Percentiles rank a stretch among this genome's conserved stretches.
These are phyloP conservation scores for Laguncularia racemosa DNA, from an alignment of 345 rosid genomes.

Conservation along the genomic window DNA sequence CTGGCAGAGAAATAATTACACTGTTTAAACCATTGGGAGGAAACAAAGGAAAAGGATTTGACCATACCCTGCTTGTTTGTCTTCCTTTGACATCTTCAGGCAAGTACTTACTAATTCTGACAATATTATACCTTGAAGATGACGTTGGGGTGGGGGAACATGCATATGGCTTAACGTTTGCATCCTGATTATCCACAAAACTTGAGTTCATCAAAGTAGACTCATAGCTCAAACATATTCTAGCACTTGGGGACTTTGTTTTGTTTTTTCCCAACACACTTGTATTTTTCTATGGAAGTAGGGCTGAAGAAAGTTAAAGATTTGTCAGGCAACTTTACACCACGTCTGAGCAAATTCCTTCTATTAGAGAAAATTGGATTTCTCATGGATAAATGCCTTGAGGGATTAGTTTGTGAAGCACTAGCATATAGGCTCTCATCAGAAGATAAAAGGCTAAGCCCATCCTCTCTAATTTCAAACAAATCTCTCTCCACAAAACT, in stretches of 20 bases:
- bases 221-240: background rate
- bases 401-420: constrained; percentile 22
- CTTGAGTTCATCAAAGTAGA: constrained; percentile 26
- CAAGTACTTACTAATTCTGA: constrained; percentile 41
- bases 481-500: constrained; percentile 43
- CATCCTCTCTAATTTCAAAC: constrained; percentile 44
- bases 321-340: background rate
- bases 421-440: constrained; percentile 28
- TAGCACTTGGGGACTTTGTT: constrained; percentile 14
- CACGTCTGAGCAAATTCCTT: constrained; percentile 18
- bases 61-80: constrained; percentile 46
- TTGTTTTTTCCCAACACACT: constrained; percentile 10
- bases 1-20: constrained; percentile 61
- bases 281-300: too few relatives aligned
- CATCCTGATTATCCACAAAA: constrained; percentile 26
- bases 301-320: too few relatives aligned
- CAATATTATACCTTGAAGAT: constrained; percentile 40
- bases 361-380: constrained; percentile 27
- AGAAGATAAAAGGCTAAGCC: constrained; percentile 56
- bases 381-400: constrained; percentile 28
- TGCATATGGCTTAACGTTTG: constrained; percentile 64
- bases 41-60: constrained; percentile 67
- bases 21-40: constrained; percentile 77
- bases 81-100: constrained; percentile 35
- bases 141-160: constrained; percentile 64